phyloP scores from a whole-genome alignment of 768 basidiomycete genomes.

The Pleurotus cornucopiae region DNA sequence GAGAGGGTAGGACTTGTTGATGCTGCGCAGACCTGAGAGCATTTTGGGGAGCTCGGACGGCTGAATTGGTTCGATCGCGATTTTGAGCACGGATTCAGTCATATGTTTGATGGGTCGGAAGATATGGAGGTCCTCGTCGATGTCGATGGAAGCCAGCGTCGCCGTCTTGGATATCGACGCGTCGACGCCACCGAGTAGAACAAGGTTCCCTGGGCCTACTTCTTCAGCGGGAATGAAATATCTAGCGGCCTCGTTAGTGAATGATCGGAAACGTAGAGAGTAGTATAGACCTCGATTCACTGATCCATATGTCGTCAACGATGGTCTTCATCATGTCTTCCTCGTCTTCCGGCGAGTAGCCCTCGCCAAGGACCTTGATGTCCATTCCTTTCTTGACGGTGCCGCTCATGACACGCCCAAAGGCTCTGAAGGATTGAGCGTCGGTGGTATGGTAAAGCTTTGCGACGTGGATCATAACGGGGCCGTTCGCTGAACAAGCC shows the following conservation, averaged over 20 bases:
- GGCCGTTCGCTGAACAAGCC: constrained; percentile 77
- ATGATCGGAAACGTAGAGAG: background rate
- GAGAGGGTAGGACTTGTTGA: constrained; percentile 97
- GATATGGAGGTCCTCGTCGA: constrained; percentile 87
- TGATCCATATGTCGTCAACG: constrained; percentile 88
- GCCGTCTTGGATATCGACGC: constrained; percentile 94
- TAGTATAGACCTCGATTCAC: constrained; percentile 74
- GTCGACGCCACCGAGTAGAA: constrained; percentile 90
- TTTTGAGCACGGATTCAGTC: constrained; percentile 94
- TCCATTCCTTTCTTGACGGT: constrained; percentile 79
- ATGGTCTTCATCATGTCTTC: constrained; percentile 91
- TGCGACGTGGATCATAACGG: constrained; percentile 88
- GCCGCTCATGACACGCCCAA: constrained; percentile 91
- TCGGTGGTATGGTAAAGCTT: constrained; percentile 97
- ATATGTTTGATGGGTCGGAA: constrained; percentile 96
- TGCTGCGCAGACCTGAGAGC: constrained; percentile 92
- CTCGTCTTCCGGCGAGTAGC: constrained; percentile 98
- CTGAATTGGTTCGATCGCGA: constrained; percentile 96
- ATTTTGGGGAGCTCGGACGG: constrained; percentile 99
- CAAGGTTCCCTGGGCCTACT: constrained; percentile 87
- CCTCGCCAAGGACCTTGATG: constrained; percentile 96
- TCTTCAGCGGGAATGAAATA: constrained; percentile 90
- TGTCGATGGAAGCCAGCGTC: constrained; percentile 69
- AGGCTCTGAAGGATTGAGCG: constrained; percentile 94
- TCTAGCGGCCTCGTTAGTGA: constrained; percentile 35